Evolutionary conservation across 2,329 filamentous ascomycete species (phyloP), one percentile per base, ranked within the genome.

Genomic region (Cryphonectria carpinicola): DNA sequence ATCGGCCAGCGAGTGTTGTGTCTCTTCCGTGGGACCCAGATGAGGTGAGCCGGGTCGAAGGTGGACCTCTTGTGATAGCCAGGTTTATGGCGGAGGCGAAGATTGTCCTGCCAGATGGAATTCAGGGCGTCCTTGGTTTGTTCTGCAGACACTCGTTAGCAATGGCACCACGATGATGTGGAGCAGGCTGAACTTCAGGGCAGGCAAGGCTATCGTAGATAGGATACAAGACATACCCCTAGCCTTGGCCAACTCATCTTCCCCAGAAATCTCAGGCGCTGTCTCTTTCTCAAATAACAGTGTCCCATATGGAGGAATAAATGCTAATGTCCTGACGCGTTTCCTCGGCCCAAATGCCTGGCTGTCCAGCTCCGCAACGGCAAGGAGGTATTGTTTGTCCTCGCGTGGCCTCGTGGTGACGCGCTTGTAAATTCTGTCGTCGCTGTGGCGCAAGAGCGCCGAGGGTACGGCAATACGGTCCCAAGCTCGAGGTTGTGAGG

Each of bases 301-400:
- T 41, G 77, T 75, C 6, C 75, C 75, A 70, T 78, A 82, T 49
- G 75, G 76, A 14, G 80, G 78, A 71, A 81, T 77, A 60, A 79
- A 73, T 22, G 70, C 71, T 10, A 71, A 65, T 17, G 72, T 74
- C n/a, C 79, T 77, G 28, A 69, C 63, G 69, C 76, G 79, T 73
- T 84, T 84, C 43, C 82, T 77, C 32, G 77, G 56, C 0, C 77
- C 79, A 2, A 68, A 64, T 2, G 80, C 79, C 32, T 79, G 78
- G 35, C 74, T 77, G 22, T 78, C 75, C 6, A 84, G 75, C 71
- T 84, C 82, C 6, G 68, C 43, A 19, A 73, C 65, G 2, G 71
- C 75, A 46, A 70, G 61, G 4, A 62, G 32, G 65, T 79, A 77
- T 0, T 65, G 52, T 13, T 65, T 39, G 58, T 74, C 62, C 4